Percentiles rank a stretch among this genome's conserved stretches.
Evolutionary conservation across 2,329 filamentous ascomycete genomes (phyloP).

Genomic region (Malbranchea zuffiana): DNA sequence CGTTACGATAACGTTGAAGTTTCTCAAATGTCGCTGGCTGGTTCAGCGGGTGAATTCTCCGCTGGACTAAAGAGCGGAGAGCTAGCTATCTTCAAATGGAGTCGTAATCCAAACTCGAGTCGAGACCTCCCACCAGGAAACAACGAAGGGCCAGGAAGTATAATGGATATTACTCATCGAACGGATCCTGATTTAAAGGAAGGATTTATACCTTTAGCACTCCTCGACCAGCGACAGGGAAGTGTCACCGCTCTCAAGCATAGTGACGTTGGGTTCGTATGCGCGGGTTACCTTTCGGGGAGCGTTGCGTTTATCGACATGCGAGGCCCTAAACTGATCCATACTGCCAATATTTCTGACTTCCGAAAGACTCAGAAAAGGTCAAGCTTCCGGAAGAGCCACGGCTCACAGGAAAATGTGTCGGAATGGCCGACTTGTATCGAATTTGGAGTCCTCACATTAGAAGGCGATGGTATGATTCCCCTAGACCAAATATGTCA

Average conservation of each 20-base stretch:
- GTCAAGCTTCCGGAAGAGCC: constrained; percentile 54
- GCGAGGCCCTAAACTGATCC: constrained; percentile 75
- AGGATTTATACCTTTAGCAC: constrained; percentile 65
- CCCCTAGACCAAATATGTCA: too few species aligned
- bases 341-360: constrained; percentile 59
- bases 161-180: constrained; percentile 64
- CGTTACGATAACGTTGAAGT: constrained; percentile 69
- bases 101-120: constrained; percentile 62
- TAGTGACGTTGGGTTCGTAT: constrained; percentile 89
- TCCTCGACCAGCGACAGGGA: constrained; percentile 76
- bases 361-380: constrained; percentile 68
- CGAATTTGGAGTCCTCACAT: constrained; percentile 85
- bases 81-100: constrained; percentile 77
- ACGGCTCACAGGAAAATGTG: constrained; percentile 37
- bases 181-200: constrained; percentile 65
- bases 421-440: constrained; percentile 69
- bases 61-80: constrained; percentile 77
- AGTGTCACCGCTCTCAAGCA: constrained; percentile 67
- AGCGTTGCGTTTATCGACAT: constrained; percentile 75
- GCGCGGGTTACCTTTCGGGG: constrained; percentile 73
- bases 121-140: constrained; percentile 43
- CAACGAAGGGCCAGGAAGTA: constrained; percentile 53
- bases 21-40: constrained; percentile 66
- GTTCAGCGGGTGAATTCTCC: constrained; percentile 72
- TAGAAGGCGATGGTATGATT: constrained; percentile 65